These are phyloP conservation scores for Carpinus viminea DNA, from an alignment of 306 rosid species.

Conservation along the genomic window DNA sequence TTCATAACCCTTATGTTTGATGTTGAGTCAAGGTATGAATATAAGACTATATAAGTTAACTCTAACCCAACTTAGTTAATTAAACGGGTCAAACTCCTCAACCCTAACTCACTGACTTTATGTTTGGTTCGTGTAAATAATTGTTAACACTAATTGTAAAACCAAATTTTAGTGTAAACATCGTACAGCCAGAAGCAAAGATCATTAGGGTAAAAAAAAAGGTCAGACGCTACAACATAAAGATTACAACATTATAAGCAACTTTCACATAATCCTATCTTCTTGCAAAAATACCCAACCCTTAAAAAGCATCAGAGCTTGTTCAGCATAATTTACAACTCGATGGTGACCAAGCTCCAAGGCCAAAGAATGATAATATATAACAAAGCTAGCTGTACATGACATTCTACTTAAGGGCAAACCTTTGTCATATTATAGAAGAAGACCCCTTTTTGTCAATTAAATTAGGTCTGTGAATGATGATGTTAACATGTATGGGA, in stretches of 20 bases:
- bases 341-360: constrained; percentile 30
- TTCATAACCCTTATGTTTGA: too few species aligned
- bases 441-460: constrained; percentile 14
- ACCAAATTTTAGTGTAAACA: background rate
- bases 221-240: constrained; percentile 20
- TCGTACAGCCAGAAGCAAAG: background rate
- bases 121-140: too few species aligned
- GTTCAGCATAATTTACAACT: constrained; percentile 33
- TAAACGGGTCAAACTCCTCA: too few species aligned
- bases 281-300: constrained; percentile 18
- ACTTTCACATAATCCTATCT: constrained; percentile 21
- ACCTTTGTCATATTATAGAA: constrained; percentile 13
- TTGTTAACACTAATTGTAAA: background rate
- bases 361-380: constrained; percentile 47
- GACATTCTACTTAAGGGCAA: constrained; percentile 31
- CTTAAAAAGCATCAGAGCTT: constrained; percentile 28
- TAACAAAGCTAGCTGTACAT: constrained; percentile 54
- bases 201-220: background rate
- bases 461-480: constrained; percentile 74
- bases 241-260: constrained; percentile 19
- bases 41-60: too few species aligned
- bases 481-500: constrained; percentile 78
- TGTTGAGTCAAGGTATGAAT: too few species aligned
- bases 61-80: too few species aligned
- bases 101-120: too few species aligned